Evolutionary conservation across 2,329 filamentous ascomycete genomes (phyloP), one percentile per base, ranked within the genome.

Genomic region (Ceratocystis harringtonii): DNA sequence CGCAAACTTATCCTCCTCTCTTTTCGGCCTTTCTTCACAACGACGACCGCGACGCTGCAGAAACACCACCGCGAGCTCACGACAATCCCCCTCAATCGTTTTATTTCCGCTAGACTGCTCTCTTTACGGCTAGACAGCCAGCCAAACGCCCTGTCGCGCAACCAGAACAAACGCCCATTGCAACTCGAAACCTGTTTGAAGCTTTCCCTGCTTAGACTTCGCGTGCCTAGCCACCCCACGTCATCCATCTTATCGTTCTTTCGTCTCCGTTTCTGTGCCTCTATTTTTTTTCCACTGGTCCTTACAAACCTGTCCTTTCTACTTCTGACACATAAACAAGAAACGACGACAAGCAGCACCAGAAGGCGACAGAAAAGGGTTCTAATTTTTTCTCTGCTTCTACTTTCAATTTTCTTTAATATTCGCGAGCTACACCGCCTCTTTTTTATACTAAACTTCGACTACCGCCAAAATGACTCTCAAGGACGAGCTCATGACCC

Each of bases 401-500:
- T 19, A 15, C n/a, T 17, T 19, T 19, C 44, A 19, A 19, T 10
- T 10, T 19, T 48, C 44, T 15, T 17, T 10, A 7, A 62, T 45
- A 25, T 44, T 28, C 28, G 30, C 32, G 22, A 62, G 8, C 43
- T 28, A 43, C 45, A 28, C 30, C 48, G 25, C 25, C 50, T 44
- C 45, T 25, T 32, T 58, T 44, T 22, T 25, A 50, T 32, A 25
- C 28, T 6, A 30, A 52, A 48, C 10, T n/a, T 22, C 44, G 12
- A 43, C 25, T n/a, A 55, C 63, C 63, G 66, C 45, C 58, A 79
- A 85, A 69, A 88, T 88, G 85, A 82, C 84, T 74, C 80, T 88
- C 77, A 82, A 82, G 76, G 85, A 88, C 73, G 85, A 88, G 76
- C 87, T 89, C 73, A 81, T 81, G 74, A 86, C 85, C 68, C 80